phyloP scores from a whole-genome alignment of 2,329 filamentous ascomycete species.

The Aspergillus versicolor region DNA sequence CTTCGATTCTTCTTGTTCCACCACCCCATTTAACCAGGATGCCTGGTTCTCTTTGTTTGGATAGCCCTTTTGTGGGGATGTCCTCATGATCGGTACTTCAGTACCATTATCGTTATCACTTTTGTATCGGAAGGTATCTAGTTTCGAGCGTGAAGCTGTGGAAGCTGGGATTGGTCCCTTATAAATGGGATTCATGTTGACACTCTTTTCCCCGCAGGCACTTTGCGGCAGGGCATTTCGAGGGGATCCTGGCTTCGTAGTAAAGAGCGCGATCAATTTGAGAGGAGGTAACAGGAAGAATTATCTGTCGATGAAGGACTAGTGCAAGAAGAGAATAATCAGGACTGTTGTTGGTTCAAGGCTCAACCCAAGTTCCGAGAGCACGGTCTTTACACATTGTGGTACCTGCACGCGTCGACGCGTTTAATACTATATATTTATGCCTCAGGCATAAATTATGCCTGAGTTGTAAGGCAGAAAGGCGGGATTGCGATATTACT shows the following conservation, averaged over 20 bases:
- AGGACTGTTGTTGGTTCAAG: not conserved
- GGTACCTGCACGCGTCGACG: conserved; percentile 30
- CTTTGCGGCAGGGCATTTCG: conserved; percentile 27
- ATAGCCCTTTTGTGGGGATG: conserved; percentile 26
- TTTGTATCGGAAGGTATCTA: conserved; percentile 55
- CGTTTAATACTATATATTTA: conserved; percentile 18
- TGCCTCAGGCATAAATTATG: conserved; percentile 24
- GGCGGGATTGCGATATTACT: conserved; percentile 25
- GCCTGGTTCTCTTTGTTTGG: conserved; percentile 48
- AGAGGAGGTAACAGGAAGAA: not conserved
- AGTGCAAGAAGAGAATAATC: not conserved
- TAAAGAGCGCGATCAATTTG: not conserved
- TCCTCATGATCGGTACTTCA: conserved; percentile 22
- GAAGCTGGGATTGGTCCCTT: conserved; percentile 43
- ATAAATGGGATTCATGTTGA: conserved; percentile 25
- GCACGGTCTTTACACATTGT: conserved; percentile 1
- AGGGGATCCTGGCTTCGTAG: conserved; percentile 13
- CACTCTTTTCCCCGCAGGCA: conserved; percentile 14
- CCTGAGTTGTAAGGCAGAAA: conserved; percentile 26
- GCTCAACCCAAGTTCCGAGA: not conserved
- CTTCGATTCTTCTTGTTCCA: conserved; percentile 23
- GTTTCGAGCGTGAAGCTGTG: conserved; percentile 53
- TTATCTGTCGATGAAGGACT: not conserved
- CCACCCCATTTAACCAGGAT: conserved; percentile 36
- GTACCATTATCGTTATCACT: conserved; percentile 32